Percentiles rank a stretch among this genome's conserved stretches.
phyloP scores from a whole-genome alignment of 768 basidiomycete species.

The Suillus occidentalis region DNA sequence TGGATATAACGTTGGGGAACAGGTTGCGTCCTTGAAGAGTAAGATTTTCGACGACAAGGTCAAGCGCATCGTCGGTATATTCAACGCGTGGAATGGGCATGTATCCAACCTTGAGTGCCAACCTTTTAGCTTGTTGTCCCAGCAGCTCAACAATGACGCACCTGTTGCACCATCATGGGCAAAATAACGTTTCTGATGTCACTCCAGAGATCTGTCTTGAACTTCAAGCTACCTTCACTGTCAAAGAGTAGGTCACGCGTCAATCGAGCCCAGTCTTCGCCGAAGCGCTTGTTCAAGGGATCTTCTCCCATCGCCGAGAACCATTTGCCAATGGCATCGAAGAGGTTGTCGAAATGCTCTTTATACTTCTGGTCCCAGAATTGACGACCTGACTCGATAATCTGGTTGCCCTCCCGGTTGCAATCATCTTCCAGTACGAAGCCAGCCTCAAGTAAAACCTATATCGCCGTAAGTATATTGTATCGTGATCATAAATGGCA shows the following conservation, averaged over 20 bases:
- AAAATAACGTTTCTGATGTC: constrained; percentile 84
- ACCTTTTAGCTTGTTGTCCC: background rate
- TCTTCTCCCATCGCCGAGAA: constrained; percentile 85
- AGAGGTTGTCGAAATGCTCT: constrained; percentile 77
- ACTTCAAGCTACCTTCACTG: constrained; percentile 77
- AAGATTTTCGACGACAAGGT: constrained; percentile 92
- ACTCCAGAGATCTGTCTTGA: constrained; percentile 87
- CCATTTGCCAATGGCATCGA: constrained; percentile 71
- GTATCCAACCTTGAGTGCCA: constrained; percentile 58
- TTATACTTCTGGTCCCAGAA: constrained; percentile 81
- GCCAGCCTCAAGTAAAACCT: constrained; percentile 78
- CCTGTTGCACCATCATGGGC: constrained; percentile 73
- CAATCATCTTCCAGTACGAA: constrained; percentile 83
- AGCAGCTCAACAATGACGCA: constrained; percentile 32
- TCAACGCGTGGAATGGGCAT: constrained; percentile 92
- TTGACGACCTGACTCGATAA: constrained; percentile 68
- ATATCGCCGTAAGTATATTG: constrained; percentile 3
- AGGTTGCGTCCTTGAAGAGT: constrained; percentile 86
- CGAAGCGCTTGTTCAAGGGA: constrained; percentile 77
- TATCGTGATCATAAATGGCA: background rate
- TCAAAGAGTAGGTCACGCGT: constrained; percentile 81
- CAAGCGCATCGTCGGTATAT: constrained; percentile 84
- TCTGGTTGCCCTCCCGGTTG: constrained; percentile 56
- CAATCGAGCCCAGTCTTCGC: constrained; percentile 78
- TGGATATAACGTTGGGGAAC: constrained; percentile 73